phyloP scores from a whole-genome alignment of 495 filamentous ascomycete species.

The Penicillium canariense region DNA sequence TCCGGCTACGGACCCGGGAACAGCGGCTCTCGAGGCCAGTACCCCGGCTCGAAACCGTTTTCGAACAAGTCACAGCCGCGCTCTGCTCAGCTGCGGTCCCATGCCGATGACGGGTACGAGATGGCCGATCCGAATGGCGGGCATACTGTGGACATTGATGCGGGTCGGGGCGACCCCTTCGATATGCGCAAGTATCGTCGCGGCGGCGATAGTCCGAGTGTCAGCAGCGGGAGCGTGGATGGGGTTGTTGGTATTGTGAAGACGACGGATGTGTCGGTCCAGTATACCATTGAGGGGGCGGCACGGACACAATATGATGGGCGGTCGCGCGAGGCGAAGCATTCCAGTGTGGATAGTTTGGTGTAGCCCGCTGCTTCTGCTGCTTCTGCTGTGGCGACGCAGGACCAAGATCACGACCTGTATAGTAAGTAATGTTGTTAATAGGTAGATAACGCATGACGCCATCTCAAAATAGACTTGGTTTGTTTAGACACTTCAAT shows the following conservation, averaged over 20 bases:
- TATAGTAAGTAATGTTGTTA: constrained; percentile 18
- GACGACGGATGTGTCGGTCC: constrained; percentile 25
- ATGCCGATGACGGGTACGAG: constrained; percentile 19
- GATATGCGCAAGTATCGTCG: constrained; percentile 29
- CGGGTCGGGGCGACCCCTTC: background rate
- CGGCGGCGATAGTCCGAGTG: constrained; percentile 19
- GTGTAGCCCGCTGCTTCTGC: too few species aligned
- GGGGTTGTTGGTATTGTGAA: constrained; percentile 22
- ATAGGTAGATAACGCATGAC: constrained; percentile 1
- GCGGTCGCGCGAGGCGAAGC: constrained; percentile 12
- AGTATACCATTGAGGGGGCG: constrained; percentile 14
- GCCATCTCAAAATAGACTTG: constrained; percentile 38
- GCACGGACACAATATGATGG: background rate
- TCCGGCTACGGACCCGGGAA: constrained; percentile 14
- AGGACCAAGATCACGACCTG: too few species aligned
- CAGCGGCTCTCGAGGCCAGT: constrained; percentile 11
- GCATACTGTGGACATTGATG: constrained; percentile 7
- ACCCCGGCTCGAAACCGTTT: constrained; percentile 14
- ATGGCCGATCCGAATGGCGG: constrained; percentile 19
- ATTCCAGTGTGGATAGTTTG: constrained; percentile 25
- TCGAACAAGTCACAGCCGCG: constrained; percentile 13
- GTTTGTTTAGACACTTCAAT: constrained; percentile 19
- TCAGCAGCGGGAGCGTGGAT: constrained; percentile 19
- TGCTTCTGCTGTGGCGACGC: too few species aligned
- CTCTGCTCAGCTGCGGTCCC: constrained; percentile 16